Percentiles rank a stretch among this genome's conserved stretches.
These are phyloP conservation scores for Ceriops zippeliana DNA, from an alignment of 345 rosid genomes.

Conservation along the genomic window DNA sequence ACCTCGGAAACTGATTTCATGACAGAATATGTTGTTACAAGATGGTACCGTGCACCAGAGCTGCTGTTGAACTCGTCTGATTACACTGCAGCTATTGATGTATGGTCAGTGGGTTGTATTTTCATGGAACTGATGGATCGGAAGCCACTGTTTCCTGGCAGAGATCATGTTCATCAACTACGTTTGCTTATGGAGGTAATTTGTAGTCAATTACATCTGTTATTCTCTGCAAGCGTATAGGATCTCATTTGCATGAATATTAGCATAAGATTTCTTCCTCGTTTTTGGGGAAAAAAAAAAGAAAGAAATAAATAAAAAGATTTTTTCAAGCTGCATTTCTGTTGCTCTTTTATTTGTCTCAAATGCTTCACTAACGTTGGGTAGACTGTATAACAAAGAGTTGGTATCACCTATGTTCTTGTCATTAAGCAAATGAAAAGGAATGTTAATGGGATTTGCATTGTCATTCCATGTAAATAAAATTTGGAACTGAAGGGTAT, in stretches of 20 bases:
- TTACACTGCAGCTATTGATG: constrained; percentile 89
- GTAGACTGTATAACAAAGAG: neutral
- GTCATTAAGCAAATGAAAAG: too few relatives aligned
- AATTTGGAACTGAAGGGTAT: constrained; percentile 5
- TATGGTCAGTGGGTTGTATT: constrained; percentile 97
- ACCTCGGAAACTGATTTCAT: constrained; percentile 87
- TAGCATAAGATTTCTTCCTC: too few relatives aligned
- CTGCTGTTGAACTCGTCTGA: constrained; percentile 69
- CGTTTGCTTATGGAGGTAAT: constrained; percentile 83
- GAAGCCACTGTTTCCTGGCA: constrained; percentile 83
- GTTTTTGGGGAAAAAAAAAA: too few relatives aligned
- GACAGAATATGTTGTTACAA: constrained; percentile 91
- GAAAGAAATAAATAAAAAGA: too few relatives aligned
- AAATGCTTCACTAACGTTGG: too few relatives aligned
- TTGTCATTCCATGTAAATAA: neutral
- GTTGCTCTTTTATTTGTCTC: too few relatives aligned
- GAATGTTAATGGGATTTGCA: too few relatives aligned
- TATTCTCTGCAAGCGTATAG: too few relatives aligned
- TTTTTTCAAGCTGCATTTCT: too few relatives aligned
- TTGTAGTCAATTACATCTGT: too few relatives aligned
- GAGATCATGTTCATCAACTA: constrained; percentile 81
- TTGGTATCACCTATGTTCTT: neutral
- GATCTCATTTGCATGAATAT: neutral
- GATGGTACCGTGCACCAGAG: constrained; percentile 99
- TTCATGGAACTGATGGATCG: constrained; percentile 82